phyloP scores from a whole-genome alignment of 129 eudicot genomes.

The Centrapalus pauciflorus region DNA sequence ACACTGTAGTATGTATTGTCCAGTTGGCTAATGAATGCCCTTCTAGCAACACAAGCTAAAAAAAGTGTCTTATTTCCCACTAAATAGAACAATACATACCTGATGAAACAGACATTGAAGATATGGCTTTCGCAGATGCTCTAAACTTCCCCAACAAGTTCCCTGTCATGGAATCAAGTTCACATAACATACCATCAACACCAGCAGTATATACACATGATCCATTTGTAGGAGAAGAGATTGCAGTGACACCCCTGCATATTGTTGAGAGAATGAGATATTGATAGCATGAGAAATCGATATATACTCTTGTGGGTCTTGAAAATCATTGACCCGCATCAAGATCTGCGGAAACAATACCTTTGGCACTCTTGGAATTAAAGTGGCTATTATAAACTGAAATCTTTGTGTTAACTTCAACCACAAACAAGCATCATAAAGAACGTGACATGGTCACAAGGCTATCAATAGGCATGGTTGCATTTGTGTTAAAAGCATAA shows the following conservation, averaged over 20 bases:
- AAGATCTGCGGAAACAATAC: not conserved
- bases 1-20: not conserved
- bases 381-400: not conserved
- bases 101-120: conserved; percentile 72
- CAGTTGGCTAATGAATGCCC: not conserved
- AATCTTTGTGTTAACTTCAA: conserved; percentile 1
- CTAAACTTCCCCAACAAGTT: conserved; percentile 68
- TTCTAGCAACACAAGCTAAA: not conserved
- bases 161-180: conserved; percentile 73
- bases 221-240: conserved; percentile 58
- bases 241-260: conserved; percentile 81
- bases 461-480: not conserved
- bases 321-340: not conserved
- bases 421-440: not conserved
- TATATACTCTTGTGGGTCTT: not conserved
- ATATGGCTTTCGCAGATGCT: conserved; percentile 75
- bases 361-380: not conserved
- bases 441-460: not conserved
- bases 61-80: not conserved
- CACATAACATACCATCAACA: conserved; percentile 85
- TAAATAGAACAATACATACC: conserved; percentile 33
- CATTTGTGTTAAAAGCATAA: not conserved
- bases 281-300: not conserved
- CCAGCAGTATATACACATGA: conserved; percentile 77
- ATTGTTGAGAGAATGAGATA: conserved; percentile 2